Conservation (phyloP, 129 eudicot genomes). For the carrot (Daucus carota) region DNA sequence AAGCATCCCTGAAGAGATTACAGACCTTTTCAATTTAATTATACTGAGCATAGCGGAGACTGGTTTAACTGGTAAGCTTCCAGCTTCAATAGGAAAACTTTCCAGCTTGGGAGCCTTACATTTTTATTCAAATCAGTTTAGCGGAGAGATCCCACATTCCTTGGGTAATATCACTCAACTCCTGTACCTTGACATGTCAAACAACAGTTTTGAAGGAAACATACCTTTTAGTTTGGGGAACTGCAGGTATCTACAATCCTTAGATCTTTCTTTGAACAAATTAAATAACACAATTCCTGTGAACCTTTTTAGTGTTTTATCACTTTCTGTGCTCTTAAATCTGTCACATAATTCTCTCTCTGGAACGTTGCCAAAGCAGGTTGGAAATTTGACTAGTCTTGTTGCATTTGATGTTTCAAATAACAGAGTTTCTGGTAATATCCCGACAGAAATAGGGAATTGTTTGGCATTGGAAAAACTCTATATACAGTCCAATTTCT, state of each 20-base stretch:
- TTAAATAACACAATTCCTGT: neutral
- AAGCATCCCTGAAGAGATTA: slow-evolving; percentile 21
- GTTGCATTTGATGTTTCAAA: neutral
- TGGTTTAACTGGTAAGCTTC: slow-evolving; percentile 16
- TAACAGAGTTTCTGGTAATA: slow-evolving; percentile 20
- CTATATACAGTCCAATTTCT: slow-evolving; percentile 3
- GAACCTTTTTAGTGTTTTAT: neutral
- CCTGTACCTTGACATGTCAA: neutral
- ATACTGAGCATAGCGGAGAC: slow-evolving; percentile 1
- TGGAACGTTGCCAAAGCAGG: too few relatives aligned
- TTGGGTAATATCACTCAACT: slow-evolving; percentile 19
- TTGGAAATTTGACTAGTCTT: neutral
- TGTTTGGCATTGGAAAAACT: slow-evolving; percentile 10
- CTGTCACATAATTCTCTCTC: slow-evolving; percentile 8
- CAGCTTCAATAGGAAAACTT: slow-evolving; percentile 19
- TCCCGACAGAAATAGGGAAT: slow-evolving; percentile 7
- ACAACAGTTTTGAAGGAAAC: slow-evolving; percentile 15
- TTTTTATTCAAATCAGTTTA: slow-evolving; percentile 12
- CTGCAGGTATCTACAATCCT: neutral
- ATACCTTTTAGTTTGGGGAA: slow-evolving; percentile 15
- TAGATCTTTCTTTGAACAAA: neutral
- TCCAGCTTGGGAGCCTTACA: slow-evolving; percentile 1
- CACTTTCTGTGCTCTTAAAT: neutral
- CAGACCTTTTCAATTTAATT: slow-evolving; percentile 5
- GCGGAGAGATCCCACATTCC: slow-evolving; percentile 15